These are phyloP conservation scores for Diaporthe sp. DNA, from an alignment of 2,329 filamentous ascomycete species.

Conservation along the genomic window DNA sequence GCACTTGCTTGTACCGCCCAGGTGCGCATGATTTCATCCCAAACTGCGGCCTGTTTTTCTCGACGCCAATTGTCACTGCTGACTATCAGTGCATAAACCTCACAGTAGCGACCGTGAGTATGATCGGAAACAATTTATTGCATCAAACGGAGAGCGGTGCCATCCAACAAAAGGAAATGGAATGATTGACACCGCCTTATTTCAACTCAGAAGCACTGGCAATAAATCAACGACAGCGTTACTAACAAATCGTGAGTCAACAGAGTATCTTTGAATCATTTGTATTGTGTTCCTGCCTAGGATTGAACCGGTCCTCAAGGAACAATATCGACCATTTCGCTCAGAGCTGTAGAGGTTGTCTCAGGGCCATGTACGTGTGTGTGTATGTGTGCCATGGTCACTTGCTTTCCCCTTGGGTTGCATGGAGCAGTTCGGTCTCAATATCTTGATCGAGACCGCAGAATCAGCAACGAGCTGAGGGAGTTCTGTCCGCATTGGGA, in stretches of 20 bases:
- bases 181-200: background rate
- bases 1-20: background rate
- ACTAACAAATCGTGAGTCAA: background rate
- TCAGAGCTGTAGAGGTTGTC: slow-evolving; percentile 8
- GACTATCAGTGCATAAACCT: no score
- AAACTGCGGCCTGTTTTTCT: background rate
- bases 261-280: slow-evolving; percentile 32
- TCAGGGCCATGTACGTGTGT: background rate
- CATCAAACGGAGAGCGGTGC: background rate
- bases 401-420: background rate
- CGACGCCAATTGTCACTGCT: background rate
- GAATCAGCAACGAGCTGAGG: slow-evolving; percentile 34
- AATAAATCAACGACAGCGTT: background rate
- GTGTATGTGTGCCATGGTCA: background rate
- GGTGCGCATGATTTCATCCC: background rate
- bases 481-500: slow-evolving; percentile 17
- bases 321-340: background rate
- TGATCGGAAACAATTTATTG: background rate
- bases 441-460: slow-evolving; percentile 7
- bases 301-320: slow-evolving; percentile 23
- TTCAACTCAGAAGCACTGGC: background rate
- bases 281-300: slow-evolving; percentile 40
- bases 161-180: background rate
- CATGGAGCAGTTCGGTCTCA: slow-evolving; percentile 11
- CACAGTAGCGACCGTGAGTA: no score